Conservation (phyloP, 306 rosid genomes). For the Lathyrus aphaca region DNA sequence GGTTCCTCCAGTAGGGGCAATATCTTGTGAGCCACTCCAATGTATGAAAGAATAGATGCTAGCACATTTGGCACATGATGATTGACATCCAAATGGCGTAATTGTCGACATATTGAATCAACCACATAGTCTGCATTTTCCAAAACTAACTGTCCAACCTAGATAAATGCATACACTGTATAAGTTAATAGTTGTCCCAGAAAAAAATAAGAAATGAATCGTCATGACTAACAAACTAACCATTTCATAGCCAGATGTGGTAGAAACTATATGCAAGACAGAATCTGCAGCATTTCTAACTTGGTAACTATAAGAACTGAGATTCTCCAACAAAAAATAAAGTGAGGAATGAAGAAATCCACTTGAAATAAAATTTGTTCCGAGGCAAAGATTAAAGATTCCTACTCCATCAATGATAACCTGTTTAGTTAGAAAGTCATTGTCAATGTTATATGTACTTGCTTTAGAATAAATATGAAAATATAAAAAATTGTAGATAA, state of each 20-base stretch:
- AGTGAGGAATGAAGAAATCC: conserved; percentile 95
- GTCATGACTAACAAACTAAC: conserved; percentile 51
- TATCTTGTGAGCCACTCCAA: conserved; percentile 87
- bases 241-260: conserved; percentile 62
- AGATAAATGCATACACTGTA: conserved; percentile 36
- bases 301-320: conserved; percentile 64
- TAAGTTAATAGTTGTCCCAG: conserved; percentile 29
- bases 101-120: conserved; percentile 86
- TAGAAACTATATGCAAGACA: conserved; percentile 66
- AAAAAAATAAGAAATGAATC: conserved; percentile 5
- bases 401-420: conserved; percentile 94
- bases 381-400: conserved; percentile 74
- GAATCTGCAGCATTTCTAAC: conserved; percentile 84
- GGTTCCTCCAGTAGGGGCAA: conserved; percentile 93
- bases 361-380: conserved; percentile 68
- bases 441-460: conserved; percentile 34
- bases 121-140: conserved; percentile 90
- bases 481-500: conserved; percentile 30
- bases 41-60: conserved; percentile 82
- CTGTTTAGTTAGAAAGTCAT: conserved; percentile 58
- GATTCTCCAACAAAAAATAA: conserved; percentile 90
- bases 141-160: conserved; percentile 86
- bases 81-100: conserved; percentile 88
- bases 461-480: conserved; percentile 32
- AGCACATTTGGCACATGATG: conserved; percentile 82